phyloP scores from a whole-genome alignment of 2,329 filamentous ascomycete species.

The Zasmidium angulare region DNA sequence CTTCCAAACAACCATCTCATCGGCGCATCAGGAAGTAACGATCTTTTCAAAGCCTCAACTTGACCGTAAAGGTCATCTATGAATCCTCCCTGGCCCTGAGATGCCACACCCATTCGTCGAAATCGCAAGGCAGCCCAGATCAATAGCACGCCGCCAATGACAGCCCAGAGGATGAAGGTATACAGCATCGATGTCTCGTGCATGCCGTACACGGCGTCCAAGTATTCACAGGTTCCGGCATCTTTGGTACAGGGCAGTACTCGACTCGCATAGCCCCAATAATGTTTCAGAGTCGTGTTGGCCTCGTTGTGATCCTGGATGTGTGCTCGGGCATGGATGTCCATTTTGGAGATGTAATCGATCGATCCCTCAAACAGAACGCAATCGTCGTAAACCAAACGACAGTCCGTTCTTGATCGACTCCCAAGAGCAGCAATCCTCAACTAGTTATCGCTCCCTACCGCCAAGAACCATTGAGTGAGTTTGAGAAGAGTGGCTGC shows the following conservation, averaged over 20 bases:
- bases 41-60: constrained; percentile 5
- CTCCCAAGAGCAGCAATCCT: no score
- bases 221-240: constrained; percentile 58
- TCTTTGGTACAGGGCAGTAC: constrained; percentile 59
- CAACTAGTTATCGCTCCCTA: not conserved
- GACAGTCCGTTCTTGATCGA: no score
- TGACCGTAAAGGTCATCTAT: constrained; percentile 20
- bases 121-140: constrained; percentile 42
- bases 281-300: constrained; percentile 30
- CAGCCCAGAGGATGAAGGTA: constrained; percentile 58
- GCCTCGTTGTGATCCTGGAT: constrained; percentile 33
- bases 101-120: constrained; percentile 21
- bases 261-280: constrained; percentile 59
- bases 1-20: constrained; percentile 60
- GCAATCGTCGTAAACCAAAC: no score
- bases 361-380: not conserved
- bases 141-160: constrained; percentile 50
- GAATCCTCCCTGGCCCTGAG: constrained; percentile 16
- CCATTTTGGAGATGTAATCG: not conserved
- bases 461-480: constrained; percentile 11
- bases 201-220: constrained; percentile 55
- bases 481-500: constrained; percentile 11
- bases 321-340: constrained; percentile 11
- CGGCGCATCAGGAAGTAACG: constrained; percentile 61
- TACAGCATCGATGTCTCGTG: constrained; percentile 58